phyloP scores from a whole-genome alignment of 805 yeast genomes.

The Kodamaea kaohsiungensis region DNA sequence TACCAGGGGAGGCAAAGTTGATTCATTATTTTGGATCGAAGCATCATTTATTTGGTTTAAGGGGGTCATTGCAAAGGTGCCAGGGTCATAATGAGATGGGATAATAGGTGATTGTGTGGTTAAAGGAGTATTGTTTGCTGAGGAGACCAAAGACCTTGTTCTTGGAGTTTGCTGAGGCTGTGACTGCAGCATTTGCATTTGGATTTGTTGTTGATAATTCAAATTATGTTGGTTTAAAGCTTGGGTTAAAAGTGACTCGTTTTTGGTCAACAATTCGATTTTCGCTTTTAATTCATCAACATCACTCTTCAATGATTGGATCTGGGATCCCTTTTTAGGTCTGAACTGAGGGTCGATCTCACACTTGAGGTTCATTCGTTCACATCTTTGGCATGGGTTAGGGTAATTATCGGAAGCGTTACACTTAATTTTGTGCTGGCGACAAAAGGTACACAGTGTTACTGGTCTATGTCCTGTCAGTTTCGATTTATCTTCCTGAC shows the following conservation, averaged over 20 bases:
- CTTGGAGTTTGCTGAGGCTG: constrained; percentile 6
- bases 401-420: constrained; percentile 87
- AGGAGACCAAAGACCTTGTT: constrained; percentile 4
- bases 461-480: constrained; percentile 73
- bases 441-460: constrained; percentile 89
- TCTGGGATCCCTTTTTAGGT: constrained; percentile 90
- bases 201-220: constrained; percentile 28
- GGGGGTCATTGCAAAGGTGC: constrained; percentile 3
- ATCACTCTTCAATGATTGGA: constrained; percentile 80
- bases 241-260: constrained; percentile 67
- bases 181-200: constrained; percentile 8
- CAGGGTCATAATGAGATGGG: constrained; percentile 5
- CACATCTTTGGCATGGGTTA: constrained; percentile 79
- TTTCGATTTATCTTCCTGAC: constrained; percentile 15
- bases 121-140: constrained; percentile 8
- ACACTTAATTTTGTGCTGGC: constrained; percentile 93
- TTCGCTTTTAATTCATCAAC: constrained; percentile 77
- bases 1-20: constrained; percentile 15
- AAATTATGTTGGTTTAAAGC: constrained; percentile 51
- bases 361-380: constrained; percentile 74
- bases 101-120: constrained; percentile 5
- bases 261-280: constrained; percentile 62
- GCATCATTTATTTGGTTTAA: constrained; percentile 18
- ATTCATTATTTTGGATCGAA: constrained; percentile 6
- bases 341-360: constrained; percentile 89